Conservation (phyloP, 257 asterid species). For the Euphrasia confusa region DNA sequence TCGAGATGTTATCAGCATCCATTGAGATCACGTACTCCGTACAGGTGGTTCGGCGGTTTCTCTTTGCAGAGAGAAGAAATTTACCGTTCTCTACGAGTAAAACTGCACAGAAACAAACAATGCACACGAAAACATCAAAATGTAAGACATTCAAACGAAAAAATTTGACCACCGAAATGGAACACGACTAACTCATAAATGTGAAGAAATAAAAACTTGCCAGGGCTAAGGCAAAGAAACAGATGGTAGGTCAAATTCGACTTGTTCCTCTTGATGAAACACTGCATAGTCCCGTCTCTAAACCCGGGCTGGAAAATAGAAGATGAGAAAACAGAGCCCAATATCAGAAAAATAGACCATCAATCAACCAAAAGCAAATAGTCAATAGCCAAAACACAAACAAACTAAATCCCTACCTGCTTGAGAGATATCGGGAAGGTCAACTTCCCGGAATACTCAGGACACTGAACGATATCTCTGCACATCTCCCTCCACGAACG, state of each 20-base stretch:
- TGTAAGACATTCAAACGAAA: background rate
- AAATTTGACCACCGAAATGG: background rate
- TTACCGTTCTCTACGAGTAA: constrained; percentile 83
- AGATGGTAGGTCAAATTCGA: constrained; percentile 66
- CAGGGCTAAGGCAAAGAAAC: constrained; percentile 75
- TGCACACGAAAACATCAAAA: background rate
- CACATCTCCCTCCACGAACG: constrained; percentile 87
- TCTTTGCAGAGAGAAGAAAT: constrained; percentile 84
- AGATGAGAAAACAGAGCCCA: constrained; percentile 14
- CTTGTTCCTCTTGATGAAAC: constrained; percentile 81
- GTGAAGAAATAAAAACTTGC: constrained; percentile 26
- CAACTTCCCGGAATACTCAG: constrained; percentile 59
- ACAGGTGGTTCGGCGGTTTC: constrained; percentile 66
- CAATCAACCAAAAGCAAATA: background rate
- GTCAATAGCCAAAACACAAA: background rate
- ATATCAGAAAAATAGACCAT: constrained; percentile 12
- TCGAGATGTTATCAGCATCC: constrained; percentile 66
- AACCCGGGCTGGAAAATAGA: constrained; percentile 62
- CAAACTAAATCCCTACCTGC: constrained; percentile 41
- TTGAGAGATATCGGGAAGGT: constrained; percentile 80
- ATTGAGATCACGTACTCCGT: constrained; percentile 83
- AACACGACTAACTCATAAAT: too few species aligned
- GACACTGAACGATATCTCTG: constrained; percentile 62
- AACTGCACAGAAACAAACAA: constrained; percentile 35
- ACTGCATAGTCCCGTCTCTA: constrained; percentile 77